A percentile compares a stretch with the other conserved stretches of the same genome.
phyloP scores from a whole-genome alignment of 140 eudicot genomes.

The Anethum foeniculum region DNA sequence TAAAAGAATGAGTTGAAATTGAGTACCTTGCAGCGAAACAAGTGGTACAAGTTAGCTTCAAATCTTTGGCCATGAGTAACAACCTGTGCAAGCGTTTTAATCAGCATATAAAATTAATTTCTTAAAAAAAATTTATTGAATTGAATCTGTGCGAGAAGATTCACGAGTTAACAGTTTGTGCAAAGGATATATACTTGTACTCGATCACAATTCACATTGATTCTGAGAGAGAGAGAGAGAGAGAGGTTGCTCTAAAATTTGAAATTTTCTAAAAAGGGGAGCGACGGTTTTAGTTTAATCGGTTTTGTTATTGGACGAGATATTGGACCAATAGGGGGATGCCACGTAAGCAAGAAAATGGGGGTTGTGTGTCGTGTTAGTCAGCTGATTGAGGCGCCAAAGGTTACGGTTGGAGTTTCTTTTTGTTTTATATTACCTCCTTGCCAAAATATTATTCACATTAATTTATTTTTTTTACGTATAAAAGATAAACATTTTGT shows the following conservation, averaged over 20 bases:
- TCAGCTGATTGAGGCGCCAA: background rate
- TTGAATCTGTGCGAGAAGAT: background rate
- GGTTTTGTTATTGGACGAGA: background rate
- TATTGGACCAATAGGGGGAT: background rate
- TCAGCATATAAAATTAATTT: background rate
- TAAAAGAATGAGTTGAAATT: background rate
- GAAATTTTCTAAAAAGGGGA: no score
- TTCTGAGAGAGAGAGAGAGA: background rate
- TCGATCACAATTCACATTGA: no score
- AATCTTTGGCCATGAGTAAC: constrained; percentile 3
- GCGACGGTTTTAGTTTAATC: background rate
- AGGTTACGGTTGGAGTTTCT: background rate
- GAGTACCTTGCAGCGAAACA: constrained; percentile 4
- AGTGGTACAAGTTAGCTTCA: background rate
- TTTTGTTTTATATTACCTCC: background rate
- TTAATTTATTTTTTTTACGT: no score
- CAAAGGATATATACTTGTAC: constrained; percentile 8
- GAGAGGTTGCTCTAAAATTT: background rate
- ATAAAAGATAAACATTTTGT: no score
- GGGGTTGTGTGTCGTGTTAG: background rate
- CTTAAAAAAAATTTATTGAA: background rate
- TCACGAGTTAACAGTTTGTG: background rate
- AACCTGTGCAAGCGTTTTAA: background rate
- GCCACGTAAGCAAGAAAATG: background rate
- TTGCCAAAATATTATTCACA: no score